Percentiles rank a stretch among this genome's conserved stretches.
These are phyloP conservation scores for Wallemia hederae DNA, from an alignment of 1,284 basidiomycete genomes.

Conservation along the genomic window DNA sequence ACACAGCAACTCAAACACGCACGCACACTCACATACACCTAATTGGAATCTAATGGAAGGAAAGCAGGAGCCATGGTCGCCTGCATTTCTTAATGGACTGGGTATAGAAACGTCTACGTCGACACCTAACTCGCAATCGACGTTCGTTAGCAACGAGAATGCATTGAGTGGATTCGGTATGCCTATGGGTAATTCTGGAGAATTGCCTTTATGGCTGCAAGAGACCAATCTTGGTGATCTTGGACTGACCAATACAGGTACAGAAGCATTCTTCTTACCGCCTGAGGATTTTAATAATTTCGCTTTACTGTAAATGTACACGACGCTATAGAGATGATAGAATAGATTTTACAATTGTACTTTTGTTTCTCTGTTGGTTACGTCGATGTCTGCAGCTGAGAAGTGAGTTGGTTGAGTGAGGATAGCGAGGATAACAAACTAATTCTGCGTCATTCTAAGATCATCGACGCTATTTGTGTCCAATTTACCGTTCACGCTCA, in stretches of 20 bases:
- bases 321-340: not conserved
- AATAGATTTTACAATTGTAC: not conserved
- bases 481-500: slow-evolving; percentile 52
- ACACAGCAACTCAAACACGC: no score
- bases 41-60: not conserved
- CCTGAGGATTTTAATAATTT: not conserved
- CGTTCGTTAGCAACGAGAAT: not conserved
- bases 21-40: no score
- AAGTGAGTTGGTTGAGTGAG: no score
- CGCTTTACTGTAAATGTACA: not conserved
- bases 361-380: no score
- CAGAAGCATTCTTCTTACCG: not conserved
- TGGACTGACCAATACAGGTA: not conserved
- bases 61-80: not conserved
- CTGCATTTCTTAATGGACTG: not conserved
- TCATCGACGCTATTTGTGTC: slow-evolving; percentile 18
- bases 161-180: not conserved
- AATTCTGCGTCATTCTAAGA: not conserved
- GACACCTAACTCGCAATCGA: not conserved
- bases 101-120: not conserved
- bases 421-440: no score
- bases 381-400: no score
- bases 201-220: not conserved
- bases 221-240: not conserved
- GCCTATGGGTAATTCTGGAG: not conserved